These are phyloP conservation scores for Penicillium thymicola DNA, from an alignment of 2,329 filamentous ascomycete genomes.

Conservation along the genomic window DNA sequence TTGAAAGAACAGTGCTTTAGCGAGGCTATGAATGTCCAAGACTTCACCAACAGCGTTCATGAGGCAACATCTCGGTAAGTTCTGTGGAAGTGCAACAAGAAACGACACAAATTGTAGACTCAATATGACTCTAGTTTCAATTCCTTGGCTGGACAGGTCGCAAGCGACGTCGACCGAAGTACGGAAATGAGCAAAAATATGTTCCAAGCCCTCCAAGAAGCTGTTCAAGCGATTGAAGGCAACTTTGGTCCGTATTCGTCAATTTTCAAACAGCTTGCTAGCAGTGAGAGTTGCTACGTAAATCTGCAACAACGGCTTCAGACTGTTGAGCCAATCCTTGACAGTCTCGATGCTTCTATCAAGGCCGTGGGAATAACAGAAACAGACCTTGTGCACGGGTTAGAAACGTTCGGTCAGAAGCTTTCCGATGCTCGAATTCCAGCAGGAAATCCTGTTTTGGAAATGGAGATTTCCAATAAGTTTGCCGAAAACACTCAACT, in stretches of 20 bases:
- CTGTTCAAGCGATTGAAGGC: constrained; percentile 19
- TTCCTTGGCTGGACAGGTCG: constrained; percentile 14
- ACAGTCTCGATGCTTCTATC: constrained; percentile 18
- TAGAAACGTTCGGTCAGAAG: constrained; percentile 19
- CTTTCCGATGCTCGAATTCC: constrained; percentile 20
- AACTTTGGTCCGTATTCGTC: constrained; percentile 17
- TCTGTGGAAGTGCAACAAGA: neutral
- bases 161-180: constrained; percentile 13
- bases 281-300: constrained; percentile 16
- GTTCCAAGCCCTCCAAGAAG: constrained; percentile 17
- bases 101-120: neutral
- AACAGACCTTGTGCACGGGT: constrained; percentile 28
- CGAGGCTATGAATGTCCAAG: constrained; percentile 16
- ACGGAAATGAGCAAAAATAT: constrained; percentile 15
- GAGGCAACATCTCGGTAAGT: constrained; percentile 27
- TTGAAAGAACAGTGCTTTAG: constrained; percentile 16
- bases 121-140: constrained; percentile 20
- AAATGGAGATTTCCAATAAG: constrained; percentile 25
- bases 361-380: constrained; percentile 23
- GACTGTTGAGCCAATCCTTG: constrained; percentile 17
- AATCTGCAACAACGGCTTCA: constrained; percentile 21
- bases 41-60: constrained; percentile 17
- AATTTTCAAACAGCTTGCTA: constrained; percentile 23
- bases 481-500: constrained; percentile 25
- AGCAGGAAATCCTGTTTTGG: constrained; percentile 16